These are phyloP conservation scores for Apiospora saccharicola DNA, from an alignment of 2,329 filamentous ascomycete genomes.

Conservation along the genomic window DNA sequence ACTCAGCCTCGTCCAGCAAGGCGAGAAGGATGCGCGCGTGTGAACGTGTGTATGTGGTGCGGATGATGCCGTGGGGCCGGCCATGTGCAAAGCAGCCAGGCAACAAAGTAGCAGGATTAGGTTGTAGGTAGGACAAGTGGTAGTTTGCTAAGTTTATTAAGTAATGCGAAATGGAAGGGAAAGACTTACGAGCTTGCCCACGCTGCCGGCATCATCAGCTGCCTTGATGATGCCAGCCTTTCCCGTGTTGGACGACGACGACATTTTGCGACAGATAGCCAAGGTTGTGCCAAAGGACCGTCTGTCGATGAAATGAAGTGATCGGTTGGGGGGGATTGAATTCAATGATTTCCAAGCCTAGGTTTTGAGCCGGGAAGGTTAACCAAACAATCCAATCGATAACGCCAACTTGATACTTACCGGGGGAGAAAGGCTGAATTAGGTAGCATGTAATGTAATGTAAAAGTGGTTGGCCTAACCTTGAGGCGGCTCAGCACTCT, in stretches of 20 bases:
- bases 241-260: conserved; percentile 45
- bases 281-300: conserved; percentile 18
- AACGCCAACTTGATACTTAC: conserved; percentile 17
- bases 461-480: background rate
- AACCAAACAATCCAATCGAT: conserved; percentile 23
- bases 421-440: conserved; percentile 23
- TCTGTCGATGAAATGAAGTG: conserved; percentile 21
- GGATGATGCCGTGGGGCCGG: conserved; percentile 16
- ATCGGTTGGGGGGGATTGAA: conserved; percentile 14
- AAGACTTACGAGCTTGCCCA: conserved; percentile 66
- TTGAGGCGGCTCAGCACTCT: conserved; percentile 14
- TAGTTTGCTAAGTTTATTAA: background rate
- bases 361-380: conserved; percentile 22
- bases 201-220: conserved; percentile 56
- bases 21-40: background rate
- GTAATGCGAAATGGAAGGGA: conserved; percentile 26
- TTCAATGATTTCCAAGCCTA: conserved; percentile 17
- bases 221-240: conserved; percentile 66
- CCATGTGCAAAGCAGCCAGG: conserved; percentile 15
- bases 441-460: conserved; percentile 17
- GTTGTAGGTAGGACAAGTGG: conserved; percentile 26
- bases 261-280: conserved; percentile 24
- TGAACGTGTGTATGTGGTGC: background rate
- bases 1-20: background rate
- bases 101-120: background rate